These are phyloP conservation scores for Thalassiosira hispida DNA, from an alignment of 352 stramenopile species.

Conservation along the genomic window DNA sequence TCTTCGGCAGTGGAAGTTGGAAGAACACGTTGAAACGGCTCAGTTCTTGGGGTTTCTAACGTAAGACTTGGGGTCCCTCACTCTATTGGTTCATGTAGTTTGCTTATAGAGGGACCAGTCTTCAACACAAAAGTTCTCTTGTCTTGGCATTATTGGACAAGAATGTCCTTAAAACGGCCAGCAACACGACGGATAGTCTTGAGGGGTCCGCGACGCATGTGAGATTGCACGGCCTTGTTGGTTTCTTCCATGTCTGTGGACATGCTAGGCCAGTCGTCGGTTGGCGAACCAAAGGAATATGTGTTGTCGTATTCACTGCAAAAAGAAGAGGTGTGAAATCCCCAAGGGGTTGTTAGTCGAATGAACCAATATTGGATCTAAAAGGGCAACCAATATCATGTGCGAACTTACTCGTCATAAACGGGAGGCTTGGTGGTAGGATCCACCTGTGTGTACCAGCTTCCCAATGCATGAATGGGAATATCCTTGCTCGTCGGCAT, in stretches of 20 bases:
- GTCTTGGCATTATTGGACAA: slow-evolving; percentile 21
- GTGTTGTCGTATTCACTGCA: slow-evolving; percentile 47
- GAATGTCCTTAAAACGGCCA: slow-evolving; percentile 27
- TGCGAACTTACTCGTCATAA: slow-evolving; percentile 53
- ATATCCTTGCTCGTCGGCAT: slow-evolving; percentile 48
- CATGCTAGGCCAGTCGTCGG: slow-evolving; percentile 55
- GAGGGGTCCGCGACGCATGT: slow-evolving; percentile 41
- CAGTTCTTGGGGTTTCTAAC: background rate
- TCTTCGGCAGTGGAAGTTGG: background rate
- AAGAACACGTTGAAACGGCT: no score
- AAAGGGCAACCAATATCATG: slow-evolving; percentile 1
- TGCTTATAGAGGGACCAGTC: background rate
- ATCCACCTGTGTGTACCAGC: slow-evolving; percentile 52
- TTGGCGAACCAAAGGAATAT: slow-evolving; percentile 51
- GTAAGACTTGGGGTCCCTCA: background rate
- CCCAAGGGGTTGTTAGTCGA: background rate
- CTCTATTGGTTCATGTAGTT: background rate
- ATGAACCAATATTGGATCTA: background rate
- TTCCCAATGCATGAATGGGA: slow-evolving; percentile 48
- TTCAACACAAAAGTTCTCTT: background rate
- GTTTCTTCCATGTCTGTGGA: slow-evolving; percentile 14
- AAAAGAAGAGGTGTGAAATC: slow-evolving; percentile 1
- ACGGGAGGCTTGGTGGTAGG: slow-evolving; percentile 51
- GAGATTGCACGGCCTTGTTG: slow-evolving; percentile 19
- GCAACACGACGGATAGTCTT: slow-evolving; percentile 42